Evolutionary conservation across 2,329 filamentous ascomycete species (phyloP), one percentile per base, ranked within the genome.

Genomic region (Talaromyces amestolkiae): DNA sequence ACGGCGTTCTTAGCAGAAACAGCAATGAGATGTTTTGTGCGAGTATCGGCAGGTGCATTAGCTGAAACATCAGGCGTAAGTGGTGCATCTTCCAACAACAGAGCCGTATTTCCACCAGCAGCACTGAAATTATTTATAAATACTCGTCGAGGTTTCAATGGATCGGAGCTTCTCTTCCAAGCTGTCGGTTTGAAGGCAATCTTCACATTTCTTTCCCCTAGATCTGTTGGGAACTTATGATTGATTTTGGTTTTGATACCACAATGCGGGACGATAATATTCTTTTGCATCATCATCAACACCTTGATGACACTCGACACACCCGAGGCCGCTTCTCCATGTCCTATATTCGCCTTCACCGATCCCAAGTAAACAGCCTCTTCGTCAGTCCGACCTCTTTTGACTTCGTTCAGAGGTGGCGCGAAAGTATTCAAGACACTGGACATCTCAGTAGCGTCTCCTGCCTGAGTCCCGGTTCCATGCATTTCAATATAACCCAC

Each of bases 401-500:
- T 43, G 17, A 43, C 39, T n/a, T 43, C 39, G 17, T 43, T 43
- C 15, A 43, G 39, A 43, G 39, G 39, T 13, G 35, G 35, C 10
- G 33, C 35, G 3, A 39, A 39, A 11, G 11, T 3, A 13, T 10
- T 13, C 9, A 39, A 10, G 3, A 39, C 35, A 13, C 35, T 39
- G 9, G 35, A 78, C 77, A 62, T 60, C 11, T 45, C 63, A 17
- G 53, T 31, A 15, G 24, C 37, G 70, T 93, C 91, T 67, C 90
- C 91, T 37, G 89, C 90, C 75, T 92, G 89, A 0, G 90, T 93
- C 47, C 91, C 91, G 3, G 91, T 94, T 19, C 89, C 91, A 76
- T 94, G 91, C 87, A 93, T 91, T 78, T 93, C 91, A 10, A 93
- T 86, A 73, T 93, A 93, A 76, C 86, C 86, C 63, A 93, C 85